Conservation (phyloP, 306 rosid genomes). For the Fagus sylvatica region DNA sequence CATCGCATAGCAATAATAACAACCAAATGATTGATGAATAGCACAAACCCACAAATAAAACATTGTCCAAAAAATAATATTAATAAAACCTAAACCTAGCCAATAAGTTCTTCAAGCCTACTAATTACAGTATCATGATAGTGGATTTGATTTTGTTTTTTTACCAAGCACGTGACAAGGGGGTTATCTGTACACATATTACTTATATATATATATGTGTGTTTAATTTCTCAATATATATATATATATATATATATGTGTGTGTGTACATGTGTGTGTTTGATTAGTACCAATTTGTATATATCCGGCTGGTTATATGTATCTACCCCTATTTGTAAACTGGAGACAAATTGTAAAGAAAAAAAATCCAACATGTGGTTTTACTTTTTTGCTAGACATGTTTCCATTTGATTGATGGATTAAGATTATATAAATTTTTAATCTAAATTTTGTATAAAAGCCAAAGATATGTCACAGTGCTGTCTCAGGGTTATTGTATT, state of each 20-base stretch:
- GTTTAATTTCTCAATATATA: too few species aligned
- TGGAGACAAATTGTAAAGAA: background rate
- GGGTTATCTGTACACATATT: background rate
- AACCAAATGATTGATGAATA: background rate
- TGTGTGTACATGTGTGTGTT: background rate
- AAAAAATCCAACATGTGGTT: background rate
- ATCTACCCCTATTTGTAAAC: background rate
- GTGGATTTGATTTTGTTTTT: too few species aligned
- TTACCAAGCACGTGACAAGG: background rate
- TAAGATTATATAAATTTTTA: background rate
- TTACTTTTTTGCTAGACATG: background rate
- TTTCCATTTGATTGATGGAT: background rate
- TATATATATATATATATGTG: too few species aligned
- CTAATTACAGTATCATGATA: background rate
- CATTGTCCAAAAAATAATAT: background rate
- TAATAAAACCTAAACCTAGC: background rate
- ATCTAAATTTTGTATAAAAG: background rate
- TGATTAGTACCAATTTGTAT: too few species aligned
- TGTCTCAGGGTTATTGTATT: background rate
- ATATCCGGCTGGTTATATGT: background rate
- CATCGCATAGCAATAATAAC: background rate
- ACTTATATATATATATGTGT: background rate
- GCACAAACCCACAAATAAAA: background rate
- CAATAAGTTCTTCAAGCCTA: background rate
- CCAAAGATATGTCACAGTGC: background rate